Evolutionary conservation across 805 yeast genomes (phyloP), one percentile per base, ranked within the genome.

Genomic region (Lipomyces sp.): DNA sequence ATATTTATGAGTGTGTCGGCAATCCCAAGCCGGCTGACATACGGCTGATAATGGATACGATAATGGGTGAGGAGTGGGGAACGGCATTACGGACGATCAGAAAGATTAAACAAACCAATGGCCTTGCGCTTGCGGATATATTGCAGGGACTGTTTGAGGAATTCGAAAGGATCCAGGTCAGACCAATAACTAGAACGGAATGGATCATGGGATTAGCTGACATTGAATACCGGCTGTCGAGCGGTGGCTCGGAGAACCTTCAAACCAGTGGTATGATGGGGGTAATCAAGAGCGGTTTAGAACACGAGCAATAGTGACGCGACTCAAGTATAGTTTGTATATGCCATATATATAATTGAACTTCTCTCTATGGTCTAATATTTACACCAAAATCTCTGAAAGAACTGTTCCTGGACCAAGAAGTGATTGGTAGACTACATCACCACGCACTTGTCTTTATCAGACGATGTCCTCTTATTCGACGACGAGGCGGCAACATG

Each of bases 1-100:
- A 90, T 87, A 87, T 95, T 48, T 95, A 91, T 76, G 97, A 93
- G 69, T 93, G 98, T 76, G 88, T 95, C 39, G 99, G 99, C 1
- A 93, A 96, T 0, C 98, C 99, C 2, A 90, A 90, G 70, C 98
- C 98, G 0, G 84, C 82, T 51, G 97, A 93, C 71, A 83, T 95
- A 32, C 90, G 90, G 72, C 80, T 86, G 0, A 87, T 92, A 4
- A 79, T 95, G 66, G 89, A 88, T 69, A 85, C 96, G 4, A 86
- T 94, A 33, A 79, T 95, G 75, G 87, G 86, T 72, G 97, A 92
- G 68, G 97, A 92, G 74, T 95, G 97, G 96, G 83, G 90, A 10
- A 86, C 92, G 8, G 85, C 96, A 0, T 84, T 85, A 72, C 78
- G 83, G 39, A 89, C 95, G 2, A 79, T 95, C 72, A 83, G 81